Evolutionary conservation across 2,329 filamentous ascomycete species (phyloP), one percentile per base, ranked within the genome.

Genomic region (Colletotrichum sp.): DNA sequence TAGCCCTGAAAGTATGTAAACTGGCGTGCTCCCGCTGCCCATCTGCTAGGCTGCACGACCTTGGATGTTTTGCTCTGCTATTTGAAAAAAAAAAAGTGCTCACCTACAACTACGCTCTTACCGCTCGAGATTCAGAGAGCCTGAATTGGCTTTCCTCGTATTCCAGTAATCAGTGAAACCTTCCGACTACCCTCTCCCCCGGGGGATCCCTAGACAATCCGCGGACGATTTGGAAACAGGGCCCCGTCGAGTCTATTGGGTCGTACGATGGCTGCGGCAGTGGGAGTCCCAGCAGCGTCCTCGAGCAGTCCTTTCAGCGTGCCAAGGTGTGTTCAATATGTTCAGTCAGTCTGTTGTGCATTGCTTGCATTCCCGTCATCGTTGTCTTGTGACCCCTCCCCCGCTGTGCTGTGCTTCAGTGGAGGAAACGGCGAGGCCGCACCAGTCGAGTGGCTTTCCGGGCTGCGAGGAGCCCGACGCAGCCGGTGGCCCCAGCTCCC

Each of bases 231-330:
- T 59, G 44, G 30, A 57, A 39, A 65, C 28, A 32, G 18, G 13
- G 5, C 12, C 12, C 55, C 24, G 55, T 30, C 26, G 55, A 52
- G 44, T 3, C 2, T 52, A 12, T 52, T 21, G 32, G 62, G 49
- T 24, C 60, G 34, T 62, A 76, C 65, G 49, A 76, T 76, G 74
- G 74, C 71, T 30, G 71, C 74, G 34, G 70, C 65, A 55, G 65
- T 76, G n/a, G 59, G 28, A 28, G 36, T 52, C 28, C 74, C 68
- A 34, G 6, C 73, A 64, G 59, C 28, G 26, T 24, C 28, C 6
- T 63, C 59, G 12, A 63, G 59, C 4, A 32, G 36, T 24, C 52
- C 18, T 8, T 36, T 63, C 8, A 68, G 64, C 39, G 68, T 30
- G 3, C 24, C 73, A 9, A 76, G 69, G 70, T 73, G 32, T 32